Base-by-base conservation (phyloP, 1,284 basidiomycete species). In the Microbotryomycetes sp. region DNA sequence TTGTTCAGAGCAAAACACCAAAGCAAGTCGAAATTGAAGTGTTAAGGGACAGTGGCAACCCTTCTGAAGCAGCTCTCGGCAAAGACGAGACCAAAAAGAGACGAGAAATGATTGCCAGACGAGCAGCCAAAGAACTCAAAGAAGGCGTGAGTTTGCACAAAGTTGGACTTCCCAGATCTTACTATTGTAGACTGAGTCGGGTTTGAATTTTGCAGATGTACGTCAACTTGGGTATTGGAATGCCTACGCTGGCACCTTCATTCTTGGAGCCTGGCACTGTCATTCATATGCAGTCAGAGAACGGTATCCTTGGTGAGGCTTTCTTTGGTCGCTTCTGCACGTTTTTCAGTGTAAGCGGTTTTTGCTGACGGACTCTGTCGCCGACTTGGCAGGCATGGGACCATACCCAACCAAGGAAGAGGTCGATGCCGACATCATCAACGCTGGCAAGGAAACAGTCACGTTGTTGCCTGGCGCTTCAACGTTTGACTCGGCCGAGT, bases 281-380 rank as follows among this genome's bases (percentile, higher is more conserved):
- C 58, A 89, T 96, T 45, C 92, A 89, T 88, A 75, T 93, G 71
- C 92, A 97, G 76, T 91, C 88, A 72, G 92, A 97, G 81, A 97
- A 97, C 72, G 92, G 92, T 62, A 88, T 96, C 65, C 80, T 97
- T 66, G 92, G 73, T 68, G 14, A 54, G 69, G 58, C 16, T n/a
- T n/a, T 4, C n/a, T n/a, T n/a, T n/a, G n/a, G 6, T 55, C 23
- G 26, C 4, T 30, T 9, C 52, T 25, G 25, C 22, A 23, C 42
- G 26, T 23, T 29, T 23, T 36, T 26, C 15, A 30, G 2, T 12
- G 19, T 15, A 4, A 23, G 49, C 6, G 49, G 19, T 51, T 23
- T 26, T 19, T 28, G 36, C 49, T 49, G 7, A 1, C n/a, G 32
- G 7, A 23, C 19, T 22, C 54, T 22, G 46, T 29, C 0, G 30